Conservation (phyloP, 192 early-diverging fungal genomes). For the Helicostylum pulchrum region DNA sequence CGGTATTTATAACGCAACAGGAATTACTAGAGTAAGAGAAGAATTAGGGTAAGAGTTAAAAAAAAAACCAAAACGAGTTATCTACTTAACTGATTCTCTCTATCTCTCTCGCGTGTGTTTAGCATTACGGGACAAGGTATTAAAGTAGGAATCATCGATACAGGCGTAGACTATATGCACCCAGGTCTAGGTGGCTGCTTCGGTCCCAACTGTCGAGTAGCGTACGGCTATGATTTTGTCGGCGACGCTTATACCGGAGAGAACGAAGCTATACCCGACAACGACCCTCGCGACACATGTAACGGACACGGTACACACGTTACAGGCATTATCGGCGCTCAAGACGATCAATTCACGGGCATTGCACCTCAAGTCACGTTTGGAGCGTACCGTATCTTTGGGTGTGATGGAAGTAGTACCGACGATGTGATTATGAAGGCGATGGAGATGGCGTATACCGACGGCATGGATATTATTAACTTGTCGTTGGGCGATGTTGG, state of each 20-base stretch:
- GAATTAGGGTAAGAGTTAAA: constrained; percentile 31
- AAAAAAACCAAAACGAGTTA: neutral
- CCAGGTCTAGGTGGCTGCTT: constrained; percentile 59
- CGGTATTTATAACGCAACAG: constrained; percentile 42
- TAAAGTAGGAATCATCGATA: constrained; percentile 59
- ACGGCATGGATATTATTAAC: constrained; percentile 60
- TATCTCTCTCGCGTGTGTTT: neutral
- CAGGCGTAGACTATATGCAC: constrained; percentile 57
- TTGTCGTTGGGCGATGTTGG: constrained; percentile 60
- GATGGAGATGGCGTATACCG: constrained; percentile 44
- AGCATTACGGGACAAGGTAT: constrained; percentile 42
- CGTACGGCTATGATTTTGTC: constrained; percentile 52
- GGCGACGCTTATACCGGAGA: constrained; percentile 47
- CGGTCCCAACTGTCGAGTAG: constrained; percentile 50
- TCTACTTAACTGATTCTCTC: neutral
- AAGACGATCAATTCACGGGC: constrained; percentile 63
- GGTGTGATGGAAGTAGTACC: constrained; percentile 45
- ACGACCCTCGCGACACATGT: constrained; percentile 48
- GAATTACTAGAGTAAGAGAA: constrained; percentile 34
- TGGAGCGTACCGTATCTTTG: constrained; percentile 64
- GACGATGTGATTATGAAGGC: constrained; percentile 58
- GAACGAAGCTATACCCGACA: constrained; percentile 36
- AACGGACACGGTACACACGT: constrained; percentile 52
- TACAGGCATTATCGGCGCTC: constrained; percentile 67
- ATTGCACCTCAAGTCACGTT: constrained; percentile 75